Conservation (phyloP, 2,329 filamentous ascomycete genomes). For the Xylaria sp. region DNA sequence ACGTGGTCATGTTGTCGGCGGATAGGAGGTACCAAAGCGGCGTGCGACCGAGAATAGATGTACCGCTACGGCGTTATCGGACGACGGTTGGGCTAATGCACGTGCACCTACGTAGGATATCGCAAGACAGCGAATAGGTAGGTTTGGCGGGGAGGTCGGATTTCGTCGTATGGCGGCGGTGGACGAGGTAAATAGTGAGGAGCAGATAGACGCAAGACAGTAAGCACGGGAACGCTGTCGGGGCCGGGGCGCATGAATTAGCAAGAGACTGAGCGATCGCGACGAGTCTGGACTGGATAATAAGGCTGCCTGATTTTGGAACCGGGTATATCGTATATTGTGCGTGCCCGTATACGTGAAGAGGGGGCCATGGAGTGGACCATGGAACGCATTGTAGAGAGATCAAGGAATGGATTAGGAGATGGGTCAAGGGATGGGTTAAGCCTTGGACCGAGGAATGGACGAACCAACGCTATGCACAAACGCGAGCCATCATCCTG, state of each 20-base stretch:
- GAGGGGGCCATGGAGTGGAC: too few relatives aligned
- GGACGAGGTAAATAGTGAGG: background rate
- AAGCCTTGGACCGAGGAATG: background rate
- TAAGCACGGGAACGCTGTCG: background rate
- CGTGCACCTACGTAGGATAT: background rate
- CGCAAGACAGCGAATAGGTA: background rate
- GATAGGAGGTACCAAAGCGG: background rate
- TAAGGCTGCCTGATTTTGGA: slow-evolving; percentile 11
- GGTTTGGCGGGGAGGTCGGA: background rate
- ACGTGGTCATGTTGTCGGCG: slow-evolving; percentile 39
- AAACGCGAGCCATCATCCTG: background rate
- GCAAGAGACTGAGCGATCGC: background rate
- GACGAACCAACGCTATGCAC: slow-evolving; percentile 4
- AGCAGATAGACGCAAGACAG: background rate
- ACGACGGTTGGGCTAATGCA: background rate
- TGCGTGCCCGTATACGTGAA: background rate
- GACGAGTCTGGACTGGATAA: background rate
- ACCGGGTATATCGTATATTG: background rate
- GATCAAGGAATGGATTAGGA: background rate
- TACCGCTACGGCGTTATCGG: background rate
- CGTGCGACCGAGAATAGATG: background rate
- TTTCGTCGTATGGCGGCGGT: background rate
- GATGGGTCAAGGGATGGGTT: too few relatives aligned
- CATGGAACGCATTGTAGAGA: too few relatives aligned
- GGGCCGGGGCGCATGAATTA: background rate